These are phyloP conservation scores for Spergularia azorica DNA, from an alignment of 179 eudicot species.

Conservation along the genomic window DNA sequence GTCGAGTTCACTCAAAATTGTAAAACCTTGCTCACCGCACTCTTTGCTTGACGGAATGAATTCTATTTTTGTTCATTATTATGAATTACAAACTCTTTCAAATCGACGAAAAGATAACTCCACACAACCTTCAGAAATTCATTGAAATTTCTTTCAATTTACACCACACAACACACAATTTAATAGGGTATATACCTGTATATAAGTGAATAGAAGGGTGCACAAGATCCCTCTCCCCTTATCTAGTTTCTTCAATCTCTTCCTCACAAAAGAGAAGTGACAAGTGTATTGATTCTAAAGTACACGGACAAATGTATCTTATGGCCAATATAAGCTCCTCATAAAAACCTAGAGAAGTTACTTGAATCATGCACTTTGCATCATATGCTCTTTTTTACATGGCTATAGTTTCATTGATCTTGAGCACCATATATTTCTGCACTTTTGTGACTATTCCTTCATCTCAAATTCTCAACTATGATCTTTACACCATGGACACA, in stretches of 20 bases:
- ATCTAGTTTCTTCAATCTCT: conserved; percentile 12
- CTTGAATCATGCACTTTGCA: conserved; percentile 16
- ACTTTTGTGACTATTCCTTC: conserved; percentile 27
- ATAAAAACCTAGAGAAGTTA: background rate
- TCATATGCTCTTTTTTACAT: conserved; percentile 18
- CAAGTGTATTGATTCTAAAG: background rate
- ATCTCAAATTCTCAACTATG: background rate
- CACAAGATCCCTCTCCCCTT: conserved; percentile 9
- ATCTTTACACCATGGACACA: conserved; percentile 19
- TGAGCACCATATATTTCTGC: conserved; percentile 15
- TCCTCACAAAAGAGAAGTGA: background rate
- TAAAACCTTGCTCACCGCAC: too few relatives aligned
- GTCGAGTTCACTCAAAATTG: too few relatives aligned
- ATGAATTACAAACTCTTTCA: too few relatives aligned
- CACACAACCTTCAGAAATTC: too few relatives aligned
- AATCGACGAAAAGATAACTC: too few relatives aligned
- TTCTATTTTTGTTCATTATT: too few relatives aligned
- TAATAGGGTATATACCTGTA: background rate
- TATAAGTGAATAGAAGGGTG: background rate
- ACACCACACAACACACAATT: background rate
- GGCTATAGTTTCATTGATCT: conserved; percentile 4
- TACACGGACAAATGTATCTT: background rate
- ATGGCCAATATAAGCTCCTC: conserved; percentile 6
- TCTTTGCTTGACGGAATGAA: too few relatives aligned
- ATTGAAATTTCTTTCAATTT: too few relatives aligned